Evolutionary conservation across 2,329 filamentous ascomycete species (phyloP).

Genomic region (Diaporthe citri): DNA sequence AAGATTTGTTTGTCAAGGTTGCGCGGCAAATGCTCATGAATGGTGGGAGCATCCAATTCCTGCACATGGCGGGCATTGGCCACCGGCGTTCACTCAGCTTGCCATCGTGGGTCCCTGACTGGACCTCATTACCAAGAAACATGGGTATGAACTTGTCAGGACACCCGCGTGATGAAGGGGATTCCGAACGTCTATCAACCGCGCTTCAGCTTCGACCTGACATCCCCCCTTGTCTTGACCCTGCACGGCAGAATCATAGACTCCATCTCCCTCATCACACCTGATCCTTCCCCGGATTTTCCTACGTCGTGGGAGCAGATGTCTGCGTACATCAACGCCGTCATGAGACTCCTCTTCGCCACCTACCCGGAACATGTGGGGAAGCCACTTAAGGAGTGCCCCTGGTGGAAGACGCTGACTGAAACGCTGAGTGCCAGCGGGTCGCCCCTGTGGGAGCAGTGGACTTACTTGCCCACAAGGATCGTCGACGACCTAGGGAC

Average conservation of each 20-base stretch:
- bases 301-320: neutral
- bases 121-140: neutral
- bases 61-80: neutral
- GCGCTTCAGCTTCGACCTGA: neutral
- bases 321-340: neutral
- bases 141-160: neutral
- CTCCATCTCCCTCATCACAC: neutral
- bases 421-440: neutral
- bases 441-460: neutral
- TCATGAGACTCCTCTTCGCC: neutral
- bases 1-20: neutral
- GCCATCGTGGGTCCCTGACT: conserved; percentile 4
- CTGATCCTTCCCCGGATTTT: neutral
- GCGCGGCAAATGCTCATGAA: neutral
- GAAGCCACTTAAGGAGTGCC: neutral
- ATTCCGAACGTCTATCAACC: neutral
- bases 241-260: neutral
- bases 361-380: neutral
- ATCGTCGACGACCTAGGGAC: neutral
- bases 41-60: neutral
- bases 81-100: neutral
- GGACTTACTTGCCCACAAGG: too few relatives aligned
- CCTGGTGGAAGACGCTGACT: neutral
- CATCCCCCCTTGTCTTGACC: neutral
- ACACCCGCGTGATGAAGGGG: neutral